Evolutionary conservation across 768 basidiomycete genomes (phyloP).

Genomic region (Lentinula guzmanii): DNA sequence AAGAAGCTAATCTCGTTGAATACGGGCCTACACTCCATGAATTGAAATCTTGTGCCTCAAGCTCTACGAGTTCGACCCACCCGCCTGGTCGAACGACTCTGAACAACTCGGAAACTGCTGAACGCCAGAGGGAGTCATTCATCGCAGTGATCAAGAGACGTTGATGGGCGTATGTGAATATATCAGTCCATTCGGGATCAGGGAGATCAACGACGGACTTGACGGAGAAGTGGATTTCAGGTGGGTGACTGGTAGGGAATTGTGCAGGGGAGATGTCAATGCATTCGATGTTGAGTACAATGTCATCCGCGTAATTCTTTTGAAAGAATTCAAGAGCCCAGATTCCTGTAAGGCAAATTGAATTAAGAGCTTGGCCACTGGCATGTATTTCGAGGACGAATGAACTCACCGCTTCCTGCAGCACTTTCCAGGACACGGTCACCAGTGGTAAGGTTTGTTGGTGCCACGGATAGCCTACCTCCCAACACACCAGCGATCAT

Average conservation of each 20-base stretch:
- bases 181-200: not conserved
- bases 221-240: not conserved
- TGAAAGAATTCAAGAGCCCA: not conserved
- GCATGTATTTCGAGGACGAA: not conserved
- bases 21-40: not conserved
- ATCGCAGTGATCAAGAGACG: not conserved
- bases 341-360: not conserved
- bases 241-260: not conserved
- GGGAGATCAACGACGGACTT: not conserved
- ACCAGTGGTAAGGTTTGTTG: not conserved
- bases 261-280: not conserved
- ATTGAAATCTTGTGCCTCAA: not conserved
- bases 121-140: not conserved
- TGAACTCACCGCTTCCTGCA: not conserved
- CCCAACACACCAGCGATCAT: not conserved
- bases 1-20: not conserved
- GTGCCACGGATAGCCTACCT: not conserved
- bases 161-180: not conserved
- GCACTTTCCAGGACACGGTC: not conserved
- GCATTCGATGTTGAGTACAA: not conserved
- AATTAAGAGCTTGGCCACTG: not conserved
- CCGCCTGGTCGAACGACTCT: not conserved
- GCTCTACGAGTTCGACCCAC: not conserved
- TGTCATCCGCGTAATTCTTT: not conserved
- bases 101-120: not conserved